Evolutionary conservation across 306 rosid species (phyloP), one percentile per base, ranked within the genome.

Genomic region (Crotalaria pallida): DNA sequence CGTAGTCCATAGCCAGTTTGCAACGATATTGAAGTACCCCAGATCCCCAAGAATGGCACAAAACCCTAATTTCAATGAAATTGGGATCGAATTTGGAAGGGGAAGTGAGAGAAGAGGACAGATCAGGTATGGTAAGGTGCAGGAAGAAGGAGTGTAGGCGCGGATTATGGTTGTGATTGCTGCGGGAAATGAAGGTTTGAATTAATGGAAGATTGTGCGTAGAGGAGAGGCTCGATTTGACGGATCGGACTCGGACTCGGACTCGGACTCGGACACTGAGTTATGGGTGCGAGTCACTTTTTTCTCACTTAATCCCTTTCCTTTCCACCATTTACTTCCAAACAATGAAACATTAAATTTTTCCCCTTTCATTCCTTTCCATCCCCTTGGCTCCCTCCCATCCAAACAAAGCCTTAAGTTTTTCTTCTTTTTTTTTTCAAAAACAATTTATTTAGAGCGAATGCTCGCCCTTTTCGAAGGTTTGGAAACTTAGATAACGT

Each of bases 1-100:
- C 96, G 89, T 88, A 84, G 78, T 90, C 96, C 98, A 93, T 90
- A 79, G 91, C 88, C 90, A 88, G 89, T 58, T 83, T 79, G 81
- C 51, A 69, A 26, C 57, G 24, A 29, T 66, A 67, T 24, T 0
- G 58, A 69, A 59, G 72, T 22, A 7, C 63, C 6, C 6, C 43
- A 41, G 65, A 75, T 67, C 53, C 47, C 50, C 60, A 53, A 24
- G 6, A 16, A 12, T 34, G 31, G 8, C 45, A 6, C 7, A 15
- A 55, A 67, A 57, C 31, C 19, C 24, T 18, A 13, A 17, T 57
- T 48, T 3, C 5, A 72, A 40, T 33, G 76, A 57, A 67, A 27
- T 36, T 17, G 69, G 66, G 23, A 29, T 69, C 2, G 55, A 71
- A 64, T 38, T 58, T 5, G 12, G 67, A 73, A 55, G 34, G 15